Percentiles rank a stretch among this genome's conserved stretches.
These are phyloP conservation scores for Neofusicoccum kwambonambiense DNA, from an alignment of 2,329 filamentous ascomycete species.

Conservation along the genomic window DNA sequence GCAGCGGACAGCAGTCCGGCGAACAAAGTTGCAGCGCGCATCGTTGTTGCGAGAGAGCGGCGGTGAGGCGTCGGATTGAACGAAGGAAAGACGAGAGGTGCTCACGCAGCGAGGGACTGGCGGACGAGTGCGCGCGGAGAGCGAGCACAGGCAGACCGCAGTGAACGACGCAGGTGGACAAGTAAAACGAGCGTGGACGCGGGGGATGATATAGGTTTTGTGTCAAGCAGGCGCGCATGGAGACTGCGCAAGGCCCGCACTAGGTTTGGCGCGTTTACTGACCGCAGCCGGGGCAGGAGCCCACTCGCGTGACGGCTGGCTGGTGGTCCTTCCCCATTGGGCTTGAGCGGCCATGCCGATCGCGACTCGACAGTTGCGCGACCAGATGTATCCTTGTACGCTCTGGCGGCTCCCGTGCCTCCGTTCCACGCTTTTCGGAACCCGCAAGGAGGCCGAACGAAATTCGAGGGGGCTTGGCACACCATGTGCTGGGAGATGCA, in stretches of 20 bases:
- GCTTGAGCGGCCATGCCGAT: background rate
- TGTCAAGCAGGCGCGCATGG: background rate
- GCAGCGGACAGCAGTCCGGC: slow-evolving; percentile 34
- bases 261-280: background rate
- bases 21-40: slow-evolving; percentile 31
- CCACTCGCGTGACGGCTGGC: background rate
- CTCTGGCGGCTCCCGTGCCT: slow-evolving; percentile 8
- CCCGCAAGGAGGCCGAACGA: slow-evolving; percentile 2
- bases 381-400: background rate
- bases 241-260: background rate
- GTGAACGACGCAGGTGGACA: background rate
- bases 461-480: slow-evolving; percentile 7
- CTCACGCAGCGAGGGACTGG: background rate
- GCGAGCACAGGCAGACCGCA: background rate
- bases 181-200: background rate
- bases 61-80: background rate
- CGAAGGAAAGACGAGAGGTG: background rate
- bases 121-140: background rate
- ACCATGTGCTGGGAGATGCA: background rate
- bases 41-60: slow-evolving; percentile 18
- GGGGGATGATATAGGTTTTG: background rate
- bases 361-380: background rate
- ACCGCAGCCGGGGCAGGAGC: background rate
- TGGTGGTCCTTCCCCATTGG: slow-evolving; percentile 10
- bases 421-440: background rate